A percentile compares a stretch with the other conserved stretches of the same genome.
phyloP scores from a whole-genome alignment of 192 early-diverging fungal genomes.

The Mortierella claussenii region DNA sequence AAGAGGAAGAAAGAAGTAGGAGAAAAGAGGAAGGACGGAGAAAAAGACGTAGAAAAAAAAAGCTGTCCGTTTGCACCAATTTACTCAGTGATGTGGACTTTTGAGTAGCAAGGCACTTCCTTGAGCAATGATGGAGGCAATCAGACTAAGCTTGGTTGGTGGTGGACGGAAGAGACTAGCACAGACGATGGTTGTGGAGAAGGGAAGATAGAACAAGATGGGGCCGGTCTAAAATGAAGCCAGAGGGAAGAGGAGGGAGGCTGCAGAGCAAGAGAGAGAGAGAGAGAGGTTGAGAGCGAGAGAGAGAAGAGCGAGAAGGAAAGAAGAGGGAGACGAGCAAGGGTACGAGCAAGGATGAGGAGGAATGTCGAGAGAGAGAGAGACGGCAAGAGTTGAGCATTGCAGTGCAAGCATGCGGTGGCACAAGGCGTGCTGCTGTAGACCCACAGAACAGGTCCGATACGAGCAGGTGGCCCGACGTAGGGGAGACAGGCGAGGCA shows the following conservation, averaged over 20 bases:
- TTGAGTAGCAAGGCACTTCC: no score
- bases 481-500: not conserved
- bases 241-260: not conserved
- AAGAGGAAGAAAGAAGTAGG: not conserved
- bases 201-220: constrained; percentile 1
- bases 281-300: not conserved
- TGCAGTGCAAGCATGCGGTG: no score
- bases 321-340: not conserved
- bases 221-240: not conserved
- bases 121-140: no score
- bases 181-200: not conserved
- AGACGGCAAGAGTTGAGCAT: no score
- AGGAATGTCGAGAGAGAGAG: no score
- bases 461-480: constrained; percentile 23
- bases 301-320: not conserved
- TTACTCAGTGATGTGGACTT: no score
- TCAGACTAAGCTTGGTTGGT: no score
- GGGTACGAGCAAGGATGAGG: not conserved
- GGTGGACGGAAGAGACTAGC: not conserved
- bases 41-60: not conserved
- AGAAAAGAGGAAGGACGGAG: not conserved
- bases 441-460: constrained; percentile 24
- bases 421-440: no score
- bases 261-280: not conserved
- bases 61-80: no score